Evolutionary conservation across 169 alveolate species (phyloP).

Genomic region (Plasmodium reichenowi): DNA sequence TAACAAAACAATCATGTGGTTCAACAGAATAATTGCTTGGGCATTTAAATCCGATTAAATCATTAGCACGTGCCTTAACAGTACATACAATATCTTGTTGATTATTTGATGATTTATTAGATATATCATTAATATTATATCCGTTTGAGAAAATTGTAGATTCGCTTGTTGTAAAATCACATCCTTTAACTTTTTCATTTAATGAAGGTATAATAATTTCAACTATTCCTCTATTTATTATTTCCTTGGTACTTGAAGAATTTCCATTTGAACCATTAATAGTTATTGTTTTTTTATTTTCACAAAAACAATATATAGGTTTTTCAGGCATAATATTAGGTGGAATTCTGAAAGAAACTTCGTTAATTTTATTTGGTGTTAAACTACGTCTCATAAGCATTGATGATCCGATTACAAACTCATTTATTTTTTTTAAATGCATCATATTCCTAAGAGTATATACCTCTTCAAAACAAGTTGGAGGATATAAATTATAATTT

Average conservation of each 20-base stretch:
- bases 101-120: background rate
- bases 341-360: slow-evolving; percentile 40
- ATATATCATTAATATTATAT: background rate
- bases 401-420: slow-evolving; percentile 3
- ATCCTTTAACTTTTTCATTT: slow-evolving; percentile 8
- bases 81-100: slow-evolving; percentile 15
- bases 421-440: background rate
- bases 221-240: slow-evolving; percentile 16
- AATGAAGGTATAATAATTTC: slow-evolving; percentile 11
- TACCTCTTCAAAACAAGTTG: slow-evolving; percentile 39
- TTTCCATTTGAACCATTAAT: background rate
- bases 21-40: slow-evolving; percentile 15
- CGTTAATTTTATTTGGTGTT: background rate
- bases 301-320: slow-evolving; percentile 30
- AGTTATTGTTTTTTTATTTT: slow-evolving; percentile 14
- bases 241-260: background rate
- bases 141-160: slow-evolving; percentile 22
- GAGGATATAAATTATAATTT: slow-evolving; percentile 27
- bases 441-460: background rate
- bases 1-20: slow-evolving; percentile 60
- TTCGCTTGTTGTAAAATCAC: slow-evolving; percentile 28
- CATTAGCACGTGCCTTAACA: background rate
- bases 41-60: slow-evolving; percentile 57
- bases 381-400: background rate
- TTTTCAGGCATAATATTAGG: slow-evolving; percentile 11